Evolutionary conservation across 148 eudicot genomes (phyloP), one percentile per base, ranked within the genome.

Genomic region (Amaranthus hypochondriacus): DNA sequence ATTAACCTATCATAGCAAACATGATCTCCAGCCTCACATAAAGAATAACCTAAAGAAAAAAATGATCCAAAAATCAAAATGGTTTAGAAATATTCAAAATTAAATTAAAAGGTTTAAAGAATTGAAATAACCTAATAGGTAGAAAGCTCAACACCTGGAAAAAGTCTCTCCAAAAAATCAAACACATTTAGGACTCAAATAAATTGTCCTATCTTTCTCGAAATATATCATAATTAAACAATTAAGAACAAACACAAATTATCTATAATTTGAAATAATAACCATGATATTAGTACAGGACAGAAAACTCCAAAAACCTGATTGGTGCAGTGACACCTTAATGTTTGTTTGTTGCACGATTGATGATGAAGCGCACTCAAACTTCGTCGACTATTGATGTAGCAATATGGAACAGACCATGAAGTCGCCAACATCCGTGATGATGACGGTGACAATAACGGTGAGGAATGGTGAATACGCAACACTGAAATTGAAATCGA

Each of bases 401-500:
- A 73, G 68, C 49, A 52, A n/a, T 43, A 66, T 6, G 49, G 68
- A 73, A 61, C 4, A 49, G 60, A 39, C 56, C 9, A 63, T 10
- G 52, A 54, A 73, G 9, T 61, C 61, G 49, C 69, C 49, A 73
- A 73, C 76, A 73, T 73, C 56, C 9, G 69, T 43, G 61, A 7
- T 12, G 49, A 56, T 21, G 50, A 18, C 4, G 5, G 69, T 43
- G 61, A 7, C 13, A 39, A 56, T 28, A 42, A 18, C 4, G 3
- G 46, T 66, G 18, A 51, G 28, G 58, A 55, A 63, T 63, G 51
- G 11, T 56, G 10, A 58, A 6, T 28, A 28, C 39, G 39, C 39
- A 28, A 28, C 39, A 28, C 39, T 28, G 39, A 28, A 28, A 28
- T 28, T 28, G 39, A 28, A 28, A 28, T 28, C 39, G 39, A 28